phyloP scores from a whole-genome alignment of 176 grass and related monocot species.

The Elaeis guineensis region DNA sequence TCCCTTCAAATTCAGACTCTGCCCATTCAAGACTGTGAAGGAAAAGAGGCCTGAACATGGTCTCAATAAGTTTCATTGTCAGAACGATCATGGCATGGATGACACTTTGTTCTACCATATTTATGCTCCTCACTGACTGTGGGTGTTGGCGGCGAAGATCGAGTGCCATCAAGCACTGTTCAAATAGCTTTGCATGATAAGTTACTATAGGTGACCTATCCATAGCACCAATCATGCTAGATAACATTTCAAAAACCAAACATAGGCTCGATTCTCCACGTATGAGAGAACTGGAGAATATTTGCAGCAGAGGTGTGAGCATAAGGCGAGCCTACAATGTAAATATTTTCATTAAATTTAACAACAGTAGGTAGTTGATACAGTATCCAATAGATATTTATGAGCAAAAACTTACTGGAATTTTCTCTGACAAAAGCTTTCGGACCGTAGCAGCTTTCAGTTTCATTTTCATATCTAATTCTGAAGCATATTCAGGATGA shows the following conservation, averaged over 20 bases:
- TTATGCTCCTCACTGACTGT: conserved; percentile 54
- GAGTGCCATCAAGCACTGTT: conserved; percentile 67
- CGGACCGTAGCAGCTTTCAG: conserved; percentile 54
- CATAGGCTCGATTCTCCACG: conserved; percentile 66
- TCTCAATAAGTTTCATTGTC: conserved; percentile 81
- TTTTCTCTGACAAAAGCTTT: conserved; percentile 58
- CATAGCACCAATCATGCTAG: conserved; percentile 55
- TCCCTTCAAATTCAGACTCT: conserved; percentile 51
- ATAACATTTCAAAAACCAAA: conserved; percentile 67
- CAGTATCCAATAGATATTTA: too few relatives aligned
- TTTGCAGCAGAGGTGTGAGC: conserved; percentile 52
- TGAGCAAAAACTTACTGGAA: conserved; percentile 65
- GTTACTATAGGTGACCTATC: conserved; percentile 64
- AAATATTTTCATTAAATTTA: neutral
- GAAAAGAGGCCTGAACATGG: conserved; percentile 88
- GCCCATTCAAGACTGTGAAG: conserved; percentile 75
- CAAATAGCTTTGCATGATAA: conserved; percentile 78
- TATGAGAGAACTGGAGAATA: conserved; percentile 48
- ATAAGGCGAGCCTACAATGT: conserved; percentile 59
- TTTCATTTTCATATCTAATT: conserved; percentile 46
- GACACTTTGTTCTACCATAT: conserved; percentile 65
- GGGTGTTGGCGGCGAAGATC: conserved; percentile 62
- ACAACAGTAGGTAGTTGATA: too few relatives aligned
- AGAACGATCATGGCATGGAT: conserved; percentile 56
- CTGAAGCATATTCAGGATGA: conserved; percentile 51